Conservation (phyloP, 495 filamentous ascomycete species). For the Articulospora tetracladia region DNA sequence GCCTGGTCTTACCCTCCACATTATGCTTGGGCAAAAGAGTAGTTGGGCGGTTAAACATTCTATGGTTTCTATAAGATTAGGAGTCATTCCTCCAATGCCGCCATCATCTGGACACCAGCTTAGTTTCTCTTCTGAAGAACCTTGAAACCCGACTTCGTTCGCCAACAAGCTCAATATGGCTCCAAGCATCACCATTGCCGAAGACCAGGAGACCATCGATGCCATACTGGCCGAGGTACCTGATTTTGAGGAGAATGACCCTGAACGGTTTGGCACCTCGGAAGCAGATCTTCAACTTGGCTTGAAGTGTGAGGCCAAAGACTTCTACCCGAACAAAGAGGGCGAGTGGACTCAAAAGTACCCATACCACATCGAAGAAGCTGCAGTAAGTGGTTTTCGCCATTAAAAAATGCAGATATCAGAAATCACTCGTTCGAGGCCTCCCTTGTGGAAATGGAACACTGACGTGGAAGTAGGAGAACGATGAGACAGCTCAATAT, state of each 20-base stretch:
- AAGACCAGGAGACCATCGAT: not conserved
- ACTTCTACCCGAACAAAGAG: not conserved
- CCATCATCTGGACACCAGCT: too few relatives aligned
- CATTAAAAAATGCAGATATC: too few relatives aligned
- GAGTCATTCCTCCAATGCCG: too few relatives aligned
- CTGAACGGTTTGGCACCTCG: not conserved
- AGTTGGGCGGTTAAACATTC: too few relatives aligned
- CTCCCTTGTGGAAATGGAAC: slow-evolving; percentile 38
- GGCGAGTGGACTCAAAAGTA: not conserved
- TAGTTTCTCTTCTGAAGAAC: too few relatives aligned
- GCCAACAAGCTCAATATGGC: not conserved
- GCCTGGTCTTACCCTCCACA: not conserved
- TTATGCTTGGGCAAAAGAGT: too few relatives aligned
- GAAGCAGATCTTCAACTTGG: not conserved
- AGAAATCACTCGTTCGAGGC: too few relatives aligned
- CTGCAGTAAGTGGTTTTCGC: not conserved
- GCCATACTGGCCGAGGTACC: not conserved
- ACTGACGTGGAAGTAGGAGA: slow-evolving; percentile 36
- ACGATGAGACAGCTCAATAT: slow-evolving; percentile 47
- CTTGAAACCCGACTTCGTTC: not conserved
- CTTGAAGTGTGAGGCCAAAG: not conserved
- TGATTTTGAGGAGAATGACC: not conserved
- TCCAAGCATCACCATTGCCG: not conserved
- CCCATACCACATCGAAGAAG: not conserved
- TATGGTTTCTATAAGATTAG: too few relatives aligned